These are phyloP conservation scores for Fibroporia radiculosa DNA, from an alignment of 768 basidiomycete species.

Conservation along the genomic window DNA sequence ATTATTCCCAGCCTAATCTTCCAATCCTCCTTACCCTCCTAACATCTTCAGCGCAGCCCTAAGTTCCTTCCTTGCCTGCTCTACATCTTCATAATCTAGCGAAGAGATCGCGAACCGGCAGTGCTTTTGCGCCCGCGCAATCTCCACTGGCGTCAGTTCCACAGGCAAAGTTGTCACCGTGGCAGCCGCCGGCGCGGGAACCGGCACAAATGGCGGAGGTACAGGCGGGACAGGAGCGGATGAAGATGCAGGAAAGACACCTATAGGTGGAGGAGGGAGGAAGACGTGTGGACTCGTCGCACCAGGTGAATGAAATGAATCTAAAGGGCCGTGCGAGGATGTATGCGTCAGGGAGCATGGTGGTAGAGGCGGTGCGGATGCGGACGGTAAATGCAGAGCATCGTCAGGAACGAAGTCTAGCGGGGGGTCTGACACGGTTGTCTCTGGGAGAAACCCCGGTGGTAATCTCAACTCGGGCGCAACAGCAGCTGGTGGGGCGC, in stretches of 20 bases:
- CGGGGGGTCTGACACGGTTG: constrained; percentile 14
- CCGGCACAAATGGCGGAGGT: constrained; percentile 7
- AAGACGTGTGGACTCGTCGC: too few species aligned
- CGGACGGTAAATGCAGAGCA: neutral
- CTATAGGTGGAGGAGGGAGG: too few species aligned
- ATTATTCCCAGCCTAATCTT: neutral
- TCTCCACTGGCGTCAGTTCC: constrained; percentile 55
- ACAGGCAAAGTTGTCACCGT: constrained; percentile 17
- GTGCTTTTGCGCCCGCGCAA: constrained; percentile 82
- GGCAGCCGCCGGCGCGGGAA: constrained; percentile 1
- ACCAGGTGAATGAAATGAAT: too few species aligned
- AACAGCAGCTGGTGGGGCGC: constrained; percentile 10
- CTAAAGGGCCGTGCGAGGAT: too few species aligned
- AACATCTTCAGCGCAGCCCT: constrained; percentile 63
- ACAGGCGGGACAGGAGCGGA: constrained; percentile 9
- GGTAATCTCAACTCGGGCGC: constrained; percentile 2
- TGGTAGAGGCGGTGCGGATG: too few species aligned
- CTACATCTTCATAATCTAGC: constrained; percentile 91
- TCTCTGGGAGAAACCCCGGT: constrained; percentile 1
- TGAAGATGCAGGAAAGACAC: constrained; percentile 1
- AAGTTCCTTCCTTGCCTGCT: constrained; percentile 81
- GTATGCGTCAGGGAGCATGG: too few species aligned
- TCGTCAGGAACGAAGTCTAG: constrained; percentile 21
- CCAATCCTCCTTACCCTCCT: constrained; percentile 33
- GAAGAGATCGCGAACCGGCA: constrained; percentile 90